Conservation (phyloP, 495 filamentous ascomycete species). For the Filosporella fistucella region DNA sequence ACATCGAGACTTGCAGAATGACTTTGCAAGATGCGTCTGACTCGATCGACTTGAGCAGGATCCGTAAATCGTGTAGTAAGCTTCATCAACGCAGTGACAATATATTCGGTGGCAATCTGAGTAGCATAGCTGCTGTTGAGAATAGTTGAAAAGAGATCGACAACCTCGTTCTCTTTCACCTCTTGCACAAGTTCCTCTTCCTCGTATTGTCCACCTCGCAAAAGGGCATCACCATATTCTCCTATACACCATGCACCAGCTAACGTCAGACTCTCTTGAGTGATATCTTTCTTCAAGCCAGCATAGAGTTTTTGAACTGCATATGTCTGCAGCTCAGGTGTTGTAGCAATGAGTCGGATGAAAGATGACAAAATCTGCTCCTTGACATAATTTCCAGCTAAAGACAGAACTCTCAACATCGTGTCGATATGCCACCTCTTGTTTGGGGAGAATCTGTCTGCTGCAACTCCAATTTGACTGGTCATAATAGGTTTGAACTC, state of each 20-base stretch:
- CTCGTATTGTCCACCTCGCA: slow-evolving; percentile 87
- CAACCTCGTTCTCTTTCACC: slow-evolving; percentile 83
- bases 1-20: slow-evolving; percentile 83
- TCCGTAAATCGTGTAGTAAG: slow-evolving; percentile 86
- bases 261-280: slow-evolving; percentile 89
- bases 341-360: slow-evolving; percentile 90
- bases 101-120: slow-evolving; percentile 88
- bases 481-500: slow-evolving; percentile 99
- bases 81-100: slow-evolving; percentile 92
- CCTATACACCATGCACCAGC: slow-evolving; percentile 98
- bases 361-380: slow-evolving; percentile 97
- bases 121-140: slow-evolving; percentile 89
- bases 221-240: slow-evolving; percentile 87
- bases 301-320: slow-evolving; percentile 92
- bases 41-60: slow-evolving; percentile 73
- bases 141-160: slow-evolving; percentile 87
- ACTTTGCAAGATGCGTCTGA: slow-evolving; percentile 69
- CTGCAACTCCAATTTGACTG: slow-evolving; percentile 92
- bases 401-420: slow-evolving; percentile 87
- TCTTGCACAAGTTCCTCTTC: slow-evolving; percentile 90
- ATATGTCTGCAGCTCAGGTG: slow-evolving; percentile 91
- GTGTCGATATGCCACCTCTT: slow-evolving; percentile 99
- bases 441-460: slow-evolving; percentile 90
- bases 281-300: slow-evolving; percentile 89
- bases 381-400: slow-evolving; percentile 95